Evolutionary conservation across 169 alveolate species (phyloP), one percentile per base, ranked within the genome.

Genomic region (Plasmodium gaboni): DNA sequence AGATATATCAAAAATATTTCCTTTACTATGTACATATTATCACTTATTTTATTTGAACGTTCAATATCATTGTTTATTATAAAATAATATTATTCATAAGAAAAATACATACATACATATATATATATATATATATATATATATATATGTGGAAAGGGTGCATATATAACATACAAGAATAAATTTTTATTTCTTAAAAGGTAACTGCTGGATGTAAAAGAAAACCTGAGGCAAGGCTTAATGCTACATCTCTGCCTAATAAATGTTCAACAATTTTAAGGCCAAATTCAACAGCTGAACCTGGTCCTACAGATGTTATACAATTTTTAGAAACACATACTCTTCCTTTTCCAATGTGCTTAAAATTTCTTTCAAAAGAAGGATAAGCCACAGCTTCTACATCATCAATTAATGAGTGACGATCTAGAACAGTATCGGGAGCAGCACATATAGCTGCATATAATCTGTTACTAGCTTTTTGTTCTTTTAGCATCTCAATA

Each of bases 361-460:
- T 93, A 26, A 94, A 74, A n/a, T 89, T 89, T 26, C 72, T 85
- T 51, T 94, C 96, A 69, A 92, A 92, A 17, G 95, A 93, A 2
- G 96, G 96, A 80, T 91, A 94, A 19, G 92, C 92, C 28, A 85
- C 92, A 68, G 88, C 86, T 15, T 86, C 94, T 26, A 94, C 96
- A 48, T 94, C 96, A 80, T 94, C 95, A 46, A 94, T 91, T 67
- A 94, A 59, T 51, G 95, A 93, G 19, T 91, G 89, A 2, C 93
- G 94, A 42, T 91, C 94, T 22, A 94, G 61, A 22, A 94, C 96
- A 44, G 92, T 74, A 38, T 92, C 93, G 12, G 96, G 96, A 10
- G 95, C 95, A 19, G 96, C 96, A 68, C 96, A 94, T 26, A 94
- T 94, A 61, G 96, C 96, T 44, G 95, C 96, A 87, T 94, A 94